These are phyloP conservation scores for Phaeomoniella chlamydospora DNA, from an alignment of 2,329 filamentous ascomycete genomes.

Conservation along the genomic window DNA sequence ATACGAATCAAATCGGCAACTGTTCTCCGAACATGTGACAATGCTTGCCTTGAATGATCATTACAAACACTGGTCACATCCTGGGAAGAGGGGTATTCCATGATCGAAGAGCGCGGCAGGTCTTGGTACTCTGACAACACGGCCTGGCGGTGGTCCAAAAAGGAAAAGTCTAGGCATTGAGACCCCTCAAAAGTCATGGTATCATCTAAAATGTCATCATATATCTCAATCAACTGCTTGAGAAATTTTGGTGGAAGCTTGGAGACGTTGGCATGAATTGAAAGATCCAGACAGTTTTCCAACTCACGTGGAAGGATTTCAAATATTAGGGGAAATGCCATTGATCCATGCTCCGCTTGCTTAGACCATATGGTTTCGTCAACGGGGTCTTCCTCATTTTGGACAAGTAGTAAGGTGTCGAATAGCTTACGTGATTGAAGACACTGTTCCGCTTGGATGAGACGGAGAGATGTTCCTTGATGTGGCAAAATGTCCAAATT, in stretches of 20 bases:
- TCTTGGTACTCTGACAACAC: background rate
- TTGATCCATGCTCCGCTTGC: conserved; percentile 35
- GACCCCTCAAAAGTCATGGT: conserved; percentile 10
- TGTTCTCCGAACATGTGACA: conserved; percentile 8
- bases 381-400: conserved; percentile 39
- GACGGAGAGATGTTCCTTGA: conserved; percentile 62
- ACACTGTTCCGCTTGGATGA: conserved; percentile 44
- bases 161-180: background rate
- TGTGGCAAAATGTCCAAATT: conserved; percentile 50
- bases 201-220: conserved; percentile 18
- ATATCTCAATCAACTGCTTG: conserved; percentile 10
- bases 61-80: background rate
- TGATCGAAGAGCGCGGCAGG: background rate
- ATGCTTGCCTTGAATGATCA: background rate
- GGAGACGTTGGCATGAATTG: conserved; percentile 45
- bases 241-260: conserved; percentile 3
- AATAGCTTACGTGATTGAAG: conserved; percentile 46
- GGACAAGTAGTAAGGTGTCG: conserved; percentile 67
- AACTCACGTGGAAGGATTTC: conserved; percentile 49
- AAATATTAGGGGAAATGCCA: conserved; percentile 60
- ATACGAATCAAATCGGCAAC: conserved; percentile 13
- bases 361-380: conserved; percentile 36
- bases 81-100: background rate
- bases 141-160: background rate
- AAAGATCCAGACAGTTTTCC: conserved; percentile 40